phyloP scores from a whole-genome alignment of 2,329 filamentous ascomycete genomes.

The Pseudocercospora macadamiae region DNA sequence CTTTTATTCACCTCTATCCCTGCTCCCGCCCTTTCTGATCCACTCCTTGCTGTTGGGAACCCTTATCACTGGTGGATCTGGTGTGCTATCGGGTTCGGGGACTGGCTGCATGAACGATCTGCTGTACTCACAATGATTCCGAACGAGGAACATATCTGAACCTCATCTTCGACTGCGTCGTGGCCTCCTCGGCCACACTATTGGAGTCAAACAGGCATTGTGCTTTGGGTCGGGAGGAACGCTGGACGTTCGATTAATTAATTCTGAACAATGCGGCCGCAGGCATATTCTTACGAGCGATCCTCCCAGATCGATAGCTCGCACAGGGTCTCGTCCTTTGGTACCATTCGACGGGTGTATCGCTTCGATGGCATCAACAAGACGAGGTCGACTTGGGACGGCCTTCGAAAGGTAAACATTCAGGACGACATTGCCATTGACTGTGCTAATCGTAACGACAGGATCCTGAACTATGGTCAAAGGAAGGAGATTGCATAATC shows the following conservation, averaged over 20 bases:
- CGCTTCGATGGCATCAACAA: constrained; percentile 24
- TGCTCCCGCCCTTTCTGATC: background rate
- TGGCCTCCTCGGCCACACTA: background rate
- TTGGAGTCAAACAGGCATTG: background rate
- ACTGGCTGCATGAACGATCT: constrained; percentile 22
- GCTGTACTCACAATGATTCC: constrained; percentile 30
- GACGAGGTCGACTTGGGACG: constrained; percentile 22
- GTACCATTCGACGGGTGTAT: constrained; percentile 13
- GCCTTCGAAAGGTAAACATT: constrained; percentile 19
- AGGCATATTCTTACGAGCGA: constrained; percentile 1
- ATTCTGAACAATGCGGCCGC: constrained; percentile 10
- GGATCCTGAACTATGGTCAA: constrained; percentile 73
- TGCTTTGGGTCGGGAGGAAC: background rate
- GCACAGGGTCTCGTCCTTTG: constrained; percentile 8
- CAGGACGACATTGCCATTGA: background rate
- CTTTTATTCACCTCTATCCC: background rate
- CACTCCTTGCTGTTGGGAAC: constrained; percentile 8
- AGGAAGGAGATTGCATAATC: constrained; percentile 69
- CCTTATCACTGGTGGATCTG: constrained; percentile 7
- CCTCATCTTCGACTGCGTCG: background rate
- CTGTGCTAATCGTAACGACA: constrained; percentile 38
- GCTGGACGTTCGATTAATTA: constrained; percentile 5
- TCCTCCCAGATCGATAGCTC: constrained; percentile 8
- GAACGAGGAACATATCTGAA: constrained; percentile 24
- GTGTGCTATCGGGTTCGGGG: constrained; percentile 18